Base-by-base conservation (phyloP, 257 asterid species). In the Plantago major region DNA sequence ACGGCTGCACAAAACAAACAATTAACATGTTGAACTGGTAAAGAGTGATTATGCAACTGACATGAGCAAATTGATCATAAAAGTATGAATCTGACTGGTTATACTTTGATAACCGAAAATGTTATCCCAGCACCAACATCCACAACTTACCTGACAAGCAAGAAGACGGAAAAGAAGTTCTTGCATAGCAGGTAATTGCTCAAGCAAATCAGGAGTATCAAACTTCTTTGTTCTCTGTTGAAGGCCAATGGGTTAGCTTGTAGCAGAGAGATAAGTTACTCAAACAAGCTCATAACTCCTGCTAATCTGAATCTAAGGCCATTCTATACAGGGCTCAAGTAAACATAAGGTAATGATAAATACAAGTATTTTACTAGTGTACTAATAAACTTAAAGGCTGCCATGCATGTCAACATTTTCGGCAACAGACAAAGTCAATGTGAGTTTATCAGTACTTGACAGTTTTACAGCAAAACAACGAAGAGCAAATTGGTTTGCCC, bases 111-210 rank as follows among this genome's bases (percentile, higher is more conserved):
- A 53, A 28, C 58, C 58, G 11, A 18, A 51, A 19, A 18, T 16
- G 16, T 33, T 33, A 33, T 33, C 40, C 40, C 40, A 33, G 40
- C 40, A 33, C 54, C 57, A 33, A 53, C 61, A 44, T 11, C 47
- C 48, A 49, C 42, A 28, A 58, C 30, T 55, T 65, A 84, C 96
- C 96, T 82, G 79, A 47, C 94, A 89, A 68, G 65, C 72, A 42
- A 89, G 83, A 28, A 89, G 94, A 64, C 93, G 96, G 22, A 74
- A 79, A 69, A 89, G 95, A 72, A 86, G 89, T 42, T 76, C 77
- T 67, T 89, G 95, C 79, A 89, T 30, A 58, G 79, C 68, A 57
- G 94, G 87, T 70, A 89, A 68, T 4, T 76, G 92, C 65, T 80
- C 85, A 10, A 89, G 83, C 79, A 89, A 74, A 44, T 75, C 72